These are phyloP conservation scores for Epichloe sylvatica DNA, from an alignment of 2,329 filamentous ascomycete genomes.

Conservation along the genomic window DNA sequence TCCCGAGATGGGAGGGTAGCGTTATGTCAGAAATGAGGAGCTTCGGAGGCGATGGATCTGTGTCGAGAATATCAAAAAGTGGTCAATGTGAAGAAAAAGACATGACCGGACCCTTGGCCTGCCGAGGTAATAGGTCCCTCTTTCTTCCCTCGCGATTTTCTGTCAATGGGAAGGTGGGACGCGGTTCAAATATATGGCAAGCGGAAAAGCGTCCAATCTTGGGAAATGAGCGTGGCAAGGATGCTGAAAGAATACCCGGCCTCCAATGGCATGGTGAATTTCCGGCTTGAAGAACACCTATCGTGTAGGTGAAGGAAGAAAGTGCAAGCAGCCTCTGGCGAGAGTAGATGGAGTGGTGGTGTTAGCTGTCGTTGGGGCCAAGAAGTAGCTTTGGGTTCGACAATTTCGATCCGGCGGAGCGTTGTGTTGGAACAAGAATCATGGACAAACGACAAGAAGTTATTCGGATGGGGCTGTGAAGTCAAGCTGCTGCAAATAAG, in stretches of 20 bases:
- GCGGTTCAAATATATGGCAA: conserved; percentile 2
- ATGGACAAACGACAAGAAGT: not conserved
- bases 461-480: not conserved
- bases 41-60: conserved; percentile 5
- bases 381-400: not conserved
- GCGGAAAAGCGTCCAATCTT: not conserved
- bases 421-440: not conserved
- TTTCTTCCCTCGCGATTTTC: conserved; percentile 4
- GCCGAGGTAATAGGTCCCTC: conserved; percentile 4
- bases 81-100: not conserved
- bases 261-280: conserved; percentile 6
- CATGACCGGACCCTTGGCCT: not conserved
- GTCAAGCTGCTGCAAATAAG: not conserved
- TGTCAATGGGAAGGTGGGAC: conserved; percentile 4
- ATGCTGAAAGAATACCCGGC: conserved; percentile 1
- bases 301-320: conserved; percentile 1
- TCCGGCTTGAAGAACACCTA: not conserved
- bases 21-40: conserved; percentile 5
- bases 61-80: not conserved
- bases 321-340: not conserved
- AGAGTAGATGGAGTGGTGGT: not conserved
- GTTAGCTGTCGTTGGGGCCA: not conserved
- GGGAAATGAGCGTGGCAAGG: not conserved
- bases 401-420: not conserved
- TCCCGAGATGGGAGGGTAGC: not conserved